Percentiles rank a stretch among this genome's conserved stretches.
phyloP scores from a whole-genome alignment of 1,284 basidiomycete species.

The Cryptococcus floricola region DNA sequence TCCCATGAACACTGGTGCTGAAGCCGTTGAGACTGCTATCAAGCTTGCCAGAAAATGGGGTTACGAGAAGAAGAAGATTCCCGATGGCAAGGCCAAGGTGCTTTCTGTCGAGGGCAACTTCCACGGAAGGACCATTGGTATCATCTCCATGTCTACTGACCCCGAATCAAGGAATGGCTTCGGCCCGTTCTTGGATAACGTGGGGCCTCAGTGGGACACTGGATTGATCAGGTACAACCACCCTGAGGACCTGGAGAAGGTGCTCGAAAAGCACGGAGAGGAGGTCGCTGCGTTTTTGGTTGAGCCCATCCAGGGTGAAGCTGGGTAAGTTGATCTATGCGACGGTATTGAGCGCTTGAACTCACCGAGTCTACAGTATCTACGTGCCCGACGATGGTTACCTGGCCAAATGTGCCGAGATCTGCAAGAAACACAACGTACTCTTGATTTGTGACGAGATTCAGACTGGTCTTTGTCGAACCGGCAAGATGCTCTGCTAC shows the following conservation, averaged over 20 bases:
- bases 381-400: slow-evolving; percentile 90
- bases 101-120: slow-evolving; percentile 88
- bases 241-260: slow-evolving; percentile 74
- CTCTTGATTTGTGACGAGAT: slow-evolving; percentile 97
- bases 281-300: slow-evolving; percentile 90
- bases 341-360: neutral
- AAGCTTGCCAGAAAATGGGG: slow-evolving; percentile 85
- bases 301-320: slow-evolving; percentile 98
- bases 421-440: slow-evolving; percentile 93
- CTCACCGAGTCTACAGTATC: slow-evolving; percentile 57
- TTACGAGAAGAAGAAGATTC: slow-evolving; percentile 79
- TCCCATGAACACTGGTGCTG: slow-evolving; percentile 99
- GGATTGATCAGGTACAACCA: slow-evolving; percentile 73
- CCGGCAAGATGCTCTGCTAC: slow-evolving; percentile 62
- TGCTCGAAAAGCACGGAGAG: slow-evolving; percentile 74
- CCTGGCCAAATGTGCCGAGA: slow-evolving; percentile 66
- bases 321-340: slow-evolving; percentile 63
- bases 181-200: slow-evolving; percentile 81
- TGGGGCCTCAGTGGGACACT: slow-evolving; percentile 65
- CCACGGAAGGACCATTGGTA: slow-evolving; percentile 88
- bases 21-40: slow-evolving; percentile 87
- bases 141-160: slow-evolving; percentile 94
- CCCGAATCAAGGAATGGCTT: slow-evolving; percentile 82
- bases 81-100: slow-evolving; percentile 80
- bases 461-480: slow-evolving; percentile 64